Percentiles rank a stretch among this genome's conserved stretches.
These are phyloP conservation scores for Paraphaeosphaeria sporulosa DNA, from an alignment of 2,329 filamentous ascomycete species.

Conservation along the genomic window DNA sequence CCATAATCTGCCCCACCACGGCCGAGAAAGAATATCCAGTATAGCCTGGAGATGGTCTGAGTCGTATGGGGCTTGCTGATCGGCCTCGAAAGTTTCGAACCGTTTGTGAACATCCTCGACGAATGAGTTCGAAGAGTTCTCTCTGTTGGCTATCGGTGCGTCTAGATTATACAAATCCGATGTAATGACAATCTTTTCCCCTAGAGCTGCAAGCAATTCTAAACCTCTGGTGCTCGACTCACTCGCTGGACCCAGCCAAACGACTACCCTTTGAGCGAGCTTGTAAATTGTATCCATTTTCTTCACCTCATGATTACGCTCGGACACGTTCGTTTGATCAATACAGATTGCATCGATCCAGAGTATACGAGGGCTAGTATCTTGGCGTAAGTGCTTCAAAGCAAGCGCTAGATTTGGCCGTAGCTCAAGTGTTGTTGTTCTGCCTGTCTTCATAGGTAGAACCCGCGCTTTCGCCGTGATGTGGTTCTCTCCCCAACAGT, in stretches of 20 bases:
- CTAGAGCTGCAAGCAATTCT: background rate
- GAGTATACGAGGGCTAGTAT: background rate
- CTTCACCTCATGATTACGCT: constrained; percentile 18
- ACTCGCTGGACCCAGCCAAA: constrained; percentile 9
- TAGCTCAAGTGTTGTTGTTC: background rate
- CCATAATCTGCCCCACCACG: constrained; percentile 12
- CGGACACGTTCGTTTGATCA: constrained; percentile 13
- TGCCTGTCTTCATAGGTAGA: background rate
- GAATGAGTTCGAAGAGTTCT: background rate
- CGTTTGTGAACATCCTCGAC: background rate
- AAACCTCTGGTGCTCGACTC: background rate
- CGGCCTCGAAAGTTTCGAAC: background rate
- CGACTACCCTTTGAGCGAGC: constrained; percentile 10
- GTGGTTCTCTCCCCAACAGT: constrained; percentile 1
- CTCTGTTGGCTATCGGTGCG: background rate
- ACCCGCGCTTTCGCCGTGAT: background rate
- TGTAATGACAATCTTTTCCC: background rate
- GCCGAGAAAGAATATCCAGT: background rate
- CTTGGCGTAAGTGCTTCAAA: constrained; percentile 7
- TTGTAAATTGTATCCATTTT: constrained; percentile 19
- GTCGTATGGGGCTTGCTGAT: background rate
- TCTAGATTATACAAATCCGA: no score
- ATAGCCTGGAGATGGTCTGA: background rate
- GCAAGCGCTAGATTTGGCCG: constrained; percentile 1
- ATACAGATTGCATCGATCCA: constrained; percentile 27